phyloP scores from a whole-genome alignment of 1,284 basidiomycete species.

The Tremellales sp. region DNA sequence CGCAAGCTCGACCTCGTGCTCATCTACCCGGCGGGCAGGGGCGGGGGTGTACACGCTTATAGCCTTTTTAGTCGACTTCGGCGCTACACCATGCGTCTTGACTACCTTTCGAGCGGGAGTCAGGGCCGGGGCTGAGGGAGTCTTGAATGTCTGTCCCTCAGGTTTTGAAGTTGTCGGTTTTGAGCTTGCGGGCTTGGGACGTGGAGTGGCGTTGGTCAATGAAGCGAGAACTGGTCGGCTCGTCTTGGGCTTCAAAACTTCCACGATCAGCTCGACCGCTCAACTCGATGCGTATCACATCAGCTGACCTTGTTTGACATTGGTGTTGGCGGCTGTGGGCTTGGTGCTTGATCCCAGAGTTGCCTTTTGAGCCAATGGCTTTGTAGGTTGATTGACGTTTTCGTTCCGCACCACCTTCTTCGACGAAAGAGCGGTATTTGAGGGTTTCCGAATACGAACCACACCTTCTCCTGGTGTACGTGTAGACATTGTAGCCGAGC shows the following conservation, averaged over 20 bases:
- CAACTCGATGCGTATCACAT: background rate
- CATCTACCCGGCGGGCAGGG: background rate
- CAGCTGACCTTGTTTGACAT: background rate
- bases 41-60: conserved; percentile 17
- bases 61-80: conserved; percentile 6
- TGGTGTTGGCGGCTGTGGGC: background rate
- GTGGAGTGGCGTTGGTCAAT: background rate
- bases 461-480: too few species aligned
- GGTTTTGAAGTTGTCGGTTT: background rate
- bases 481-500: too few species aligned
- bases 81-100: background rate
- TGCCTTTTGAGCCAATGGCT: too few species aligned
- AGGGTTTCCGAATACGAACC: background rate
- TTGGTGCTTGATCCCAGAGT: background rate
- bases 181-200: background rate
- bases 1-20: conserved; percentile 12
- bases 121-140: background rate
- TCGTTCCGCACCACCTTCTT: too few species aligned
- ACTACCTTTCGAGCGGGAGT: too few species aligned
- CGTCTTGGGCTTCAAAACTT: background rate
- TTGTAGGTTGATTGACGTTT: too few species aligned
- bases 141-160: background rate
- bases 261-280: background rate
- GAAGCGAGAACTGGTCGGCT: background rate
- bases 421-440: too few species aligned